Evolutionary conservation across 1,139 yeast species (phyloP).

Genomic region (Eremothecium sinecaudum): DNA sequence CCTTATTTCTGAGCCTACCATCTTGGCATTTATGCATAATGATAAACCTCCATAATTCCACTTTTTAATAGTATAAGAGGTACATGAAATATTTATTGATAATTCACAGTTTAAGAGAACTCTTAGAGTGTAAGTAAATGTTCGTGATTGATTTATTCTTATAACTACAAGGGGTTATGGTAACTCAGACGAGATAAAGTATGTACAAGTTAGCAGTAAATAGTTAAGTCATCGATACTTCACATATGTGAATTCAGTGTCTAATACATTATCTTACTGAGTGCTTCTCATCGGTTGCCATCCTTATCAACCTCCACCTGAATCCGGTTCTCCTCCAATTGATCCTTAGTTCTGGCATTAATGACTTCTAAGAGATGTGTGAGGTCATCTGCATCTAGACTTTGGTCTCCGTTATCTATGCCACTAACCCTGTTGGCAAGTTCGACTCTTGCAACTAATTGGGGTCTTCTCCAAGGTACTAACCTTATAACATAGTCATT

Average conservation of each 20-base stretch:
- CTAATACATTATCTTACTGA: no score
- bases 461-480: neutral
- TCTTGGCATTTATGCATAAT: no score
- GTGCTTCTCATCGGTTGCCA: constrained; percentile 2
- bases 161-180: no score
- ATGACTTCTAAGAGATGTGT: constrained; percentile 5
- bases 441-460: neutral
- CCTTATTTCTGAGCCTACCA: neutral
- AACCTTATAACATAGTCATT: neutral
- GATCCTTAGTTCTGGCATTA: constrained; percentile 6
- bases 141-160: no score
- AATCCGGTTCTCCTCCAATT: constrained; percentile 5
- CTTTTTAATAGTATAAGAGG: neutral
- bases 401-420: neutral
- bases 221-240: no score
- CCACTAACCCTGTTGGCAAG: neutral
- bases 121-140: no score
- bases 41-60: no score
- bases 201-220: no score
- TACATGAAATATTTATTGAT: no score
- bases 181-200: no score
- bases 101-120: no score
- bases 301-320: constrained; percentile 8
- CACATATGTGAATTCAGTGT: no score
- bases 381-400: constrained; percentile 5